Conservation (phyloP, 2,329 filamentous ascomycete genomes). For the Ascomycota sp. region DNA sequence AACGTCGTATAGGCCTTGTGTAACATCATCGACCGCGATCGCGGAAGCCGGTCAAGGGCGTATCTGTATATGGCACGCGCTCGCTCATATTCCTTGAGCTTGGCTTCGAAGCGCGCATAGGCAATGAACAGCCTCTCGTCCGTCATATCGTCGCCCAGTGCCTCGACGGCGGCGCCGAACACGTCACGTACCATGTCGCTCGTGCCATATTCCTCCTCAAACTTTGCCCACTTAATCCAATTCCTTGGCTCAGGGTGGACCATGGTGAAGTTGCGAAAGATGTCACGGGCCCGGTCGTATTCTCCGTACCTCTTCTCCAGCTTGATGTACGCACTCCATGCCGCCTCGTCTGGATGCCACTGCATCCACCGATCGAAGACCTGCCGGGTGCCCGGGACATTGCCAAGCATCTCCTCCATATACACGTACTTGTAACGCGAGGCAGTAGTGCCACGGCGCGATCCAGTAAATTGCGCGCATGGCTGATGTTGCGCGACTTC, state of each 20-base stretch:
- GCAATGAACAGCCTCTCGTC: conserved; percentile 91
- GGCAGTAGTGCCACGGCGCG: conserved; percentile 85
- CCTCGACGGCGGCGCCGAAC: conserved; percentile 72
- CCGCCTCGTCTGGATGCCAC: conserved; percentile 91
- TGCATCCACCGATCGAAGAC: conserved; percentile 97
- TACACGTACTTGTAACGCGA: conserved; percentile 95
- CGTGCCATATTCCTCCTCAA: conserved; percentile 89
- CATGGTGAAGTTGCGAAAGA: conserved; percentile 77
- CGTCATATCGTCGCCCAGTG: conserved; percentile 82
- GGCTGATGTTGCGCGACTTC: conserved; percentile 83
- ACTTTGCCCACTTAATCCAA: conserved; percentile 97
- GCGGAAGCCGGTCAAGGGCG: conserved; percentile 73
- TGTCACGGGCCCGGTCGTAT: conserved; percentile 70
- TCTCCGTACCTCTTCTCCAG: conserved; percentile 90
- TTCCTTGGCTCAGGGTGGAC: conserved; percentile 89
- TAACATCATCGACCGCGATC: conserved; percentile 64
- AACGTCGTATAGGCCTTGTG: conserved; percentile 95
- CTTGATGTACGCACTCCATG: conserved; percentile 93
- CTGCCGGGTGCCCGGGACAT: conserved; percentile 76
- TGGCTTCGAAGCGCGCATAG: conserved; percentile 87
- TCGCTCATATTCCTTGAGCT: conserved; percentile 86
- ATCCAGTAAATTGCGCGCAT: conserved; percentile 84
- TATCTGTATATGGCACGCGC: conserved; percentile 93
- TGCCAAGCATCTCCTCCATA: conserved; percentile 94
- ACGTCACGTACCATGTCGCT: conserved; percentile 84